phyloP scores from a whole-genome alignment of 768 basidiomycete genomes.

The Agrocybe praecox region DNA sequence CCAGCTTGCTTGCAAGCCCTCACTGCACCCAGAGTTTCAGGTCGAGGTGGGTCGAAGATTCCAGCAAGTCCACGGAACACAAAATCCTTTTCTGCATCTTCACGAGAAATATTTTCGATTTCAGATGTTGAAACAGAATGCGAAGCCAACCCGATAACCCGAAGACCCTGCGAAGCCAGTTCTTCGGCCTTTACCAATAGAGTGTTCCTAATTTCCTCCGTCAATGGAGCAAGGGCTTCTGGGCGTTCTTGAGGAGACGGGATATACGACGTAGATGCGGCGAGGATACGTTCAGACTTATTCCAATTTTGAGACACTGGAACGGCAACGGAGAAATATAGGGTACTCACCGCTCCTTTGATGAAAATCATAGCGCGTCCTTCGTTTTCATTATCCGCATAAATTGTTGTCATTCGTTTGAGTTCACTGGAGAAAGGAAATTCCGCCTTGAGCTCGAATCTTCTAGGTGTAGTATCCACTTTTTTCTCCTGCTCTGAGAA shows the following conservation, averaged over 20 bases:
- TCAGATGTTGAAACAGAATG: constrained; percentile 20
- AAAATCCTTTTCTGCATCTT: constrained; percentile 48
- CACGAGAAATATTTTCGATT: constrained; percentile 33
- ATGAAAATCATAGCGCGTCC: constrained; percentile 27
- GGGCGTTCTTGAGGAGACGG: constrained; percentile 27
- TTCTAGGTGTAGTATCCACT: constrained; percentile 16
- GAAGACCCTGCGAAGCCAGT: constrained; percentile 41
- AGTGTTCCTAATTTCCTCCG: constrained; percentile 25
- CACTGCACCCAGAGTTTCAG: constrained; percentile 54
- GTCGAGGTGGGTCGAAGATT: constrained; percentile 59
- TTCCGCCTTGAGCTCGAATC: constrained; percentile 36
- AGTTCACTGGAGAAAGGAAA: constrained; percentile 53
- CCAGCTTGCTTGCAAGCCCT: constrained; percentile 52
- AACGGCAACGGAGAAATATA: background rate
- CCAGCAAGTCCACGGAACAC: constrained; percentile 57
- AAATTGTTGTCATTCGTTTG: constrained; percentile 51
- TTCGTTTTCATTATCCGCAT: constrained; percentile 25
- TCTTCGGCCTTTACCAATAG: constrained; percentile 37
- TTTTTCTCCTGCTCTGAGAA: constrained; percentile 19
- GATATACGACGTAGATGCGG: constrained; percentile 40
- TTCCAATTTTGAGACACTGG: background rate
- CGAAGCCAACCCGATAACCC: constrained; percentile 39
- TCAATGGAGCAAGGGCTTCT: constrained; percentile 24
- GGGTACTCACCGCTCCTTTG: constrained; percentile 37
- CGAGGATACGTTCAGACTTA: constrained; percentile 50